Conservation (phyloP, 1,284 basidiomycete species). For the Malassezia dermatis region DNA sequence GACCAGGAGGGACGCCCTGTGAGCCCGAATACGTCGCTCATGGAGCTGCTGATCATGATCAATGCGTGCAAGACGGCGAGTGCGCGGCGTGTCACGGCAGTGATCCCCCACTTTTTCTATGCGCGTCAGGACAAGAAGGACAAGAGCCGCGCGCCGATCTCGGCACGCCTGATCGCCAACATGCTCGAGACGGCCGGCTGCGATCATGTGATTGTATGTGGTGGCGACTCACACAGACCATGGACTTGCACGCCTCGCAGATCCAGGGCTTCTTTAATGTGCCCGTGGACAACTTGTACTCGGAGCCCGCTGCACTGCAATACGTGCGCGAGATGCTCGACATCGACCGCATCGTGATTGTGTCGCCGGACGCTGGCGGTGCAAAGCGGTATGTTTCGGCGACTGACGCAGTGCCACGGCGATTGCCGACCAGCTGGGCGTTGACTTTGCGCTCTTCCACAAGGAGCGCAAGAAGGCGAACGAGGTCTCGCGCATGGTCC, state of each 20-base stretch:
- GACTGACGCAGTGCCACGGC: conserved; percentile 67
- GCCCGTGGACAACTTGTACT: conserved; percentile 96
- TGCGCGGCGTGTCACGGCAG: conserved; percentile 88
- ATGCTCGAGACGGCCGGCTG: conserved; percentile 96
- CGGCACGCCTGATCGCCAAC: conserved; percentile 95
- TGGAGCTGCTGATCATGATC: conserved; percentile 99
- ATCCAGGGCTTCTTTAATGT: conserved; percentile 94
- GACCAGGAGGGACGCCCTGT: conserved; percentile 28
- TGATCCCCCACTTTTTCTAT: conserved; percentile 52
- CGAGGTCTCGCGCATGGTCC: conserved; percentile 95
- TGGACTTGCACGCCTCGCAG: conserved; percentile 47
- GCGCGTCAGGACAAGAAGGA: conserved; percentile 85
- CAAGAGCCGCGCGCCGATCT: conserved; percentile 95
- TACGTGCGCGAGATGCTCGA: conserved; percentile 90
- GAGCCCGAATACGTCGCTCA: conserved; percentile 59
- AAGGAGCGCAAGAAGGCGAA: conserved; percentile 99
- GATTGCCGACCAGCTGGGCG: conserved; percentile 87
- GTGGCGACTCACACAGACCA: conserved; percentile 48
- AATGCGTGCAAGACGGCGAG: conserved; percentile 83
- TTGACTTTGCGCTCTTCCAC: conserved; percentile 98
- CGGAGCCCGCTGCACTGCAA: conserved; percentile 89
- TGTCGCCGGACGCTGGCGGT: conserved; percentile 95
- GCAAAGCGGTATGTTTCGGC: conserved; percentile 69
- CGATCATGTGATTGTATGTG: conserved; percentile 90
- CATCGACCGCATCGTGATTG: conserved; percentile 79